Evolutionary conservation across 768 basidiomycete genomes (phyloP).

Genomic region (Mycena galericulata): DNA sequence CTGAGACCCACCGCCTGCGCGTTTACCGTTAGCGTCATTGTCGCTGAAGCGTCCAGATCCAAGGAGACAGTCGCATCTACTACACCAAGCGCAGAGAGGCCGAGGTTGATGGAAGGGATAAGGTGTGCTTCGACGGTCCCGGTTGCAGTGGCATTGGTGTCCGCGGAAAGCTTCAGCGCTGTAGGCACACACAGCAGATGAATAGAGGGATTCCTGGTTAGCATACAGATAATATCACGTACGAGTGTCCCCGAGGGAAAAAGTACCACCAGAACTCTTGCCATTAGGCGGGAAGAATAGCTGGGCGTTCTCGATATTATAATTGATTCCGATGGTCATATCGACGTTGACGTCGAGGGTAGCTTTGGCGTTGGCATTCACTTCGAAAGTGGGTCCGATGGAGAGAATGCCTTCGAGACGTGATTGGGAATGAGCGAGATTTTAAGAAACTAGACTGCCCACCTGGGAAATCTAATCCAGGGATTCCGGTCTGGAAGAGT

Average conservation of each 20-base stretch:
- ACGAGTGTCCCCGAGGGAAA: slow-evolving; percentile 24
- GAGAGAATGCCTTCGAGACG: slow-evolving; percentile 53
- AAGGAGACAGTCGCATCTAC: slow-evolving; percentile 16
- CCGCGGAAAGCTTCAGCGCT: slow-evolving; percentile 49
- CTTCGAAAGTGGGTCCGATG: slow-evolving; percentile 61
- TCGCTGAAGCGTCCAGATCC: slow-evolving; percentile 28
- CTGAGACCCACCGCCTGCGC: slow-evolving; percentile 5
- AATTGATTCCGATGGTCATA: slow-evolving; percentile 57
- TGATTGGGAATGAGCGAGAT: not conserved
- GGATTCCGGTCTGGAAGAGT: slow-evolving; percentile 52
- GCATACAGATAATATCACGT: not conserved
- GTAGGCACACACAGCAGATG: not conserved
- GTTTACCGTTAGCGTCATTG: slow-evolving; percentile 22
- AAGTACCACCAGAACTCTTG: slow-evolving; percentile 20
- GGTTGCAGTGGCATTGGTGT: slow-evolving; percentile 43
- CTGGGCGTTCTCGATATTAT: slow-evolving; percentile 54
- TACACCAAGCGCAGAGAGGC: slow-evolving; percentile 37
- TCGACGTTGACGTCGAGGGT: slow-evolving; percentile 53
- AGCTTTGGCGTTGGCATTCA: slow-evolving; percentile 52
- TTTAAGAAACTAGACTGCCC: not conserved
- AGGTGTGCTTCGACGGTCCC: slow-evolving; percentile 50
- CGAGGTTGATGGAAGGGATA: slow-evolving; percentile 51
- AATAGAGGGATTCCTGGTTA: not conserved
- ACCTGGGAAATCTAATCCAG: slow-evolving; percentile 60
- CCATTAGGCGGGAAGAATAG: slow-evolving; percentile 58